Evolutionary conservation across 148 eudicot species (phyloP).

Genomic region (Fallopia convolvulus): DNA sequence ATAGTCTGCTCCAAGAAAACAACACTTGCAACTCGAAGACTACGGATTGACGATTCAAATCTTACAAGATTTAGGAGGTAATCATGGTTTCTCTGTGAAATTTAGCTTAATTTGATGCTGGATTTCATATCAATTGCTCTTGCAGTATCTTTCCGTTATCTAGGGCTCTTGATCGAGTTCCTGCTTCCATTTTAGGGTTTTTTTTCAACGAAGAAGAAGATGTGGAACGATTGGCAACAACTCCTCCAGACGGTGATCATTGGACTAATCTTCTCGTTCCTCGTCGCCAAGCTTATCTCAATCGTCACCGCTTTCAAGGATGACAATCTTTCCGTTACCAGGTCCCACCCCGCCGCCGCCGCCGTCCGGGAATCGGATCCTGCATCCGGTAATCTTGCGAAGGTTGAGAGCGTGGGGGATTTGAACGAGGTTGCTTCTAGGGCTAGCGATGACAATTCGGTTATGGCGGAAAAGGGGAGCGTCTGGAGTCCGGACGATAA

Average conservation of each 20-base stretch:
- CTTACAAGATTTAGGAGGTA: not conserved
- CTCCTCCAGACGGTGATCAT: conserved; percentile 56
- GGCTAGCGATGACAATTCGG: conserved; percentile 33
- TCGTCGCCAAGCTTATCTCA: conserved; percentile 84
- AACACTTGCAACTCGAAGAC: too few relatives aligned
- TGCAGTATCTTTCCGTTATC: not conserved
- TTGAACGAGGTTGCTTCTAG: conserved; percentile 29
- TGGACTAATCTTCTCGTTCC: conserved; percentile 73
- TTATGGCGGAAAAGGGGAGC: conserved; percentile 34
- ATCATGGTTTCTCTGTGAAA: not conserved
- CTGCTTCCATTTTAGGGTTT: conserved; percentile 8
- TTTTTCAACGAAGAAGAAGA: conserved; percentile 6
- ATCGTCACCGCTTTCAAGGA: conserved; percentile 66
- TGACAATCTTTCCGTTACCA: conserved; percentile 42
- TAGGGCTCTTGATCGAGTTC: not conserved
- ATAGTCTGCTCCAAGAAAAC: too few relatives aligned
- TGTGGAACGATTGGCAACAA: conserved; percentile 60
- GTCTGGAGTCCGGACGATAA: conserved; percentile 20
- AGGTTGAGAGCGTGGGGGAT: conserved; percentile 16
- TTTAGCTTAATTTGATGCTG: not conserved
- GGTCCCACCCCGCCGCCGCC: conserved; percentile 13
- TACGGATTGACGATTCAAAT: too few relatives aligned
- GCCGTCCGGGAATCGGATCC: conserved; percentile 11
- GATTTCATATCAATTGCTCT: not conserved
- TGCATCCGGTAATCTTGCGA: not conserved